phyloP scores from a whole-genome alignment of 768 basidiomycete species.

The Calocybe gangraenosa region DNA sequence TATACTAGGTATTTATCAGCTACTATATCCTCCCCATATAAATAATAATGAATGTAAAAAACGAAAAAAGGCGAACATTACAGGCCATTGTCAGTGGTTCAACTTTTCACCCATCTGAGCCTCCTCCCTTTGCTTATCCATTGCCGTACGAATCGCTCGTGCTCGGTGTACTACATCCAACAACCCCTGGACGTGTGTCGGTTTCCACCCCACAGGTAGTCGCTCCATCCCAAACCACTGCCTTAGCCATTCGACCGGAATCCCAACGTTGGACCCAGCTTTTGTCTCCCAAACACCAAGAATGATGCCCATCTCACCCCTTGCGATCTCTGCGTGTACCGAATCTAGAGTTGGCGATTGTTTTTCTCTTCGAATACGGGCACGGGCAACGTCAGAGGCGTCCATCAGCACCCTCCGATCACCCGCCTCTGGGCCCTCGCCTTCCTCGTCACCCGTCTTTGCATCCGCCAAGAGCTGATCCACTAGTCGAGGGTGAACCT shows the following conservation, averaged over 20 bases:
- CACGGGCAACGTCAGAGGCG: constrained; percentile 40
- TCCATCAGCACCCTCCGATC: constrained; percentile 28
- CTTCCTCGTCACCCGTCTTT: constrained; percentile 24
- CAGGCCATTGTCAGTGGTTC: background rate
- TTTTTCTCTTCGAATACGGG: constrained; percentile 49
- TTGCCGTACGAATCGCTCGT: constrained; percentile 24
- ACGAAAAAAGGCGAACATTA: background rate
- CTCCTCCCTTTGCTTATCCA: constrained; percentile 16
- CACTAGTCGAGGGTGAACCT: constrained; percentile 32
- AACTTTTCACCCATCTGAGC: constrained; percentile 2
- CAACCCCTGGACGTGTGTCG: constrained; percentile 32
- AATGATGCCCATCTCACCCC: constrained; percentile 66
- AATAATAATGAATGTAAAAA: background rate
- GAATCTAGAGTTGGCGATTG: constrained; percentile 35
- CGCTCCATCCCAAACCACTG: constrained; percentile 50
- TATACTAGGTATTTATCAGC: too few relatives aligned
- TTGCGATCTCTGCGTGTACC: constrained; percentile 56
- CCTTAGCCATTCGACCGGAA: constrained; percentile 41
- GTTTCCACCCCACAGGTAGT: constrained; percentile 43
- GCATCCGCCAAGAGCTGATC: constrained; percentile 32
- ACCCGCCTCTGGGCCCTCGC: constrained; percentile 16
- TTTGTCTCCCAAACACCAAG: constrained; percentile 49
- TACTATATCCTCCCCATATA: too few relatives aligned
- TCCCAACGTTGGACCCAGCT: constrained; percentile 33
- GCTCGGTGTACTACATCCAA: constrained; percentile 30